These are phyloP conservation scores for Platismatia glauca DNA, from an alignment of 495 filamentous ascomycete genomes.

Conservation along the genomic window DNA sequence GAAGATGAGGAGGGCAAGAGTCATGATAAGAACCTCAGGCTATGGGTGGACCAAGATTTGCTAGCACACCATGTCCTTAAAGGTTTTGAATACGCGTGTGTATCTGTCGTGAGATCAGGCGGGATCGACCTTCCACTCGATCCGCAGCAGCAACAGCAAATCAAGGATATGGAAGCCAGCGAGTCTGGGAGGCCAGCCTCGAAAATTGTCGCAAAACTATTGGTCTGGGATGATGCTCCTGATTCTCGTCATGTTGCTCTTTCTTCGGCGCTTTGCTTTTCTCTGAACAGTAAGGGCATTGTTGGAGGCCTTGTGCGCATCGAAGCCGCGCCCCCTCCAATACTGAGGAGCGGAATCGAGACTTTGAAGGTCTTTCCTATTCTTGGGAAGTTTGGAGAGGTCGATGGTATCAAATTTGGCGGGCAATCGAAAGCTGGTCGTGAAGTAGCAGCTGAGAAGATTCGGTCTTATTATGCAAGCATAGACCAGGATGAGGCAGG, in stretches of 20 bases:
- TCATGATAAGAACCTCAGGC: slow-evolving; percentile 55
- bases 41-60: slow-evolving; percentile 78
- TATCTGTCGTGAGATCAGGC: slow-evolving; percentile 72
- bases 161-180: slow-evolving; percentile 44
- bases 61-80: slow-evolving; percentile 58
- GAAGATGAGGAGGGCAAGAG: slow-evolving; percentile 38
- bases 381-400: slow-evolving; percentile 40
- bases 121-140: slow-evolving; percentile 68
- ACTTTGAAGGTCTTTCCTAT: slow-evolving; percentile 74
- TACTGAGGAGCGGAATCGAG: slow-evolving; percentile 45
- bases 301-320: slow-evolving; percentile 84
- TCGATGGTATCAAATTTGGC: slow-evolving; percentile 73
- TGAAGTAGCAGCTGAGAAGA: slow-evolving; percentile 53
- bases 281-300: slow-evolving; percentile 58
- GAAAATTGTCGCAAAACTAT: slow-evolving; percentile 66
- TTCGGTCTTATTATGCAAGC: slow-evolving; percentile 45
- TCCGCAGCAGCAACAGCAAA: slow-evolving; percentile 58
- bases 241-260: slow-evolving; percentile 68
- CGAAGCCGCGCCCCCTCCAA: slow-evolving; percentile 58
- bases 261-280: slow-evolving; percentile 63
- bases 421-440: slow-evolving; percentile 70
- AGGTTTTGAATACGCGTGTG: slow-evolving; percentile 60
- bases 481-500: slow-evolving; percentile 38
- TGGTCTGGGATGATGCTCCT: slow-evolving; percentile 78
- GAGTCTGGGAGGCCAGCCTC: slow-evolving; percentile 53